Conservation (phyloP, 768 basidiomycete species). For the Lactarius deliciosus region DNA sequence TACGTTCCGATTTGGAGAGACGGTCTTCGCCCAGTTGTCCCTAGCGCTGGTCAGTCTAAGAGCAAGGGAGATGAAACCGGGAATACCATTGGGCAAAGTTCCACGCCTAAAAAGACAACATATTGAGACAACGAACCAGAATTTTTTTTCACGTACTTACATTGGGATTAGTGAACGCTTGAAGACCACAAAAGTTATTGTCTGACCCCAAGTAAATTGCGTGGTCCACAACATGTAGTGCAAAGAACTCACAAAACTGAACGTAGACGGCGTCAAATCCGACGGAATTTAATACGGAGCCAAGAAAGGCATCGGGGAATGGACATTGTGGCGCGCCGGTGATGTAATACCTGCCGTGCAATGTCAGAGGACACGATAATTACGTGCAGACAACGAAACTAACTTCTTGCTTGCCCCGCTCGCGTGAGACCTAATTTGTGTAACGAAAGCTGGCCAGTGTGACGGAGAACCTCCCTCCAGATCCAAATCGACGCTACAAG, state of each 20-base stretch:
- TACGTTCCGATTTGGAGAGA: slow-evolving; percentile 58
- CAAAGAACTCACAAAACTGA: slow-evolving; percentile 53
- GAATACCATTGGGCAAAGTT: slow-evolving; percentile 55
- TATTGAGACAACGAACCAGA: background rate
- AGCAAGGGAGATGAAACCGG: background rate
- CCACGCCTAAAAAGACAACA: slow-evolving; percentile 41
- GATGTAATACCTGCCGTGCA: slow-evolving; percentile 54
- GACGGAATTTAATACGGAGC: slow-evolving; percentile 57
- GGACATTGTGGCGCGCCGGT: slow-evolving; percentile 68
- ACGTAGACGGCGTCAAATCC: slow-evolving; percentile 74
- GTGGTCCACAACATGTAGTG: background rate
- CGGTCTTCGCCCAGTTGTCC: slow-evolving; percentile 63
- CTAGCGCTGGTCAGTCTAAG: slow-evolving; percentile 34
- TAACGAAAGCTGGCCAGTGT: slow-evolving; percentile 42
- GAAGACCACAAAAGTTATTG: slow-evolving; percentile 62
- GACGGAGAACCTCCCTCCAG: slow-evolving; percentile 60
- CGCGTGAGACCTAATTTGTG: slow-evolving; percentile 51
- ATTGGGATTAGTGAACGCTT: slow-evolving; percentile 45
- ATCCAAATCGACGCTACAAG: slow-evolving; percentile 57
- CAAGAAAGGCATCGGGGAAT: slow-evolving; percentile 64
- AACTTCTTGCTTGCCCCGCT: slow-evolving; percentile 55
- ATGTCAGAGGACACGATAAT: slow-evolving; percentile 8
- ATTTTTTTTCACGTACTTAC: slow-evolving; percentile 35
- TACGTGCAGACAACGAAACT: slow-evolving; percentile 21
- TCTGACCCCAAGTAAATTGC: slow-evolving; percentile 29